These are phyloP conservation scores for Astrephomene gubernaculifera DNA, from an alignment of 139 green algal species.

Conservation along the genomic window DNA sequence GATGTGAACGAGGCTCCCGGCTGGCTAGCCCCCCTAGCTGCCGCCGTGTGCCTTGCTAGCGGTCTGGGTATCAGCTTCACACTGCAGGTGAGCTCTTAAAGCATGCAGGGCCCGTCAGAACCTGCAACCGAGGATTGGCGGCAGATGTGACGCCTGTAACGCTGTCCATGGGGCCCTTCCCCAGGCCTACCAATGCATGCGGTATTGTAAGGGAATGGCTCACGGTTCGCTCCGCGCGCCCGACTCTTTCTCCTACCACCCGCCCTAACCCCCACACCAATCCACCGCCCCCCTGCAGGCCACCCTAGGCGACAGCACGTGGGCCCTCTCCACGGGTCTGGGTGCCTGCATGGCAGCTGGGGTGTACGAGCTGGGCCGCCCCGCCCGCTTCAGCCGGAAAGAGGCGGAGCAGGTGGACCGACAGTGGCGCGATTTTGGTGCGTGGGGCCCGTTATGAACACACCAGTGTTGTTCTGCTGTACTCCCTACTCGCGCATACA, in stretches of 20 bases:
- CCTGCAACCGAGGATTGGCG: too few species aligned
- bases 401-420: slow-evolving; percentile 70
- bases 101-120: too few species aligned
- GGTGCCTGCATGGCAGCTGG: slow-evolving; percentile 68
- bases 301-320: slow-evolving; percentile 27
- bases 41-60: slow-evolving; percentile 39
- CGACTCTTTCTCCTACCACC: background rate
- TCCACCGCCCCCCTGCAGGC: background rate
- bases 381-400: slow-evolving; percentile 61
- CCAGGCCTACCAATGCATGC: background rate
- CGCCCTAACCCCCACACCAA: background rate
- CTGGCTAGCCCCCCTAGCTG: slow-evolving; percentile 38
- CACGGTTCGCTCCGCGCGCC: background rate
- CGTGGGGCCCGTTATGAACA: background rate
- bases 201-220: background rate
- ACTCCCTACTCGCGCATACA: background rate
- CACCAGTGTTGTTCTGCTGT: background rate
- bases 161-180: background rate
- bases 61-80: slow-evolving; percentile 48
- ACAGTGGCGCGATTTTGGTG: slow-evolving; percentile 84
- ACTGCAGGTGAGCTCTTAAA: slow-evolving; percentile 54
- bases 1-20: slow-evolving; percentile 59
- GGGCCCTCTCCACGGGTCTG: slow-evolving; percentile 71
- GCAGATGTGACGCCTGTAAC: background rate
- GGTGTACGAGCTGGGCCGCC: slow-evolving; percentile 83